A percentile compares a stretch with the other conserved stretches of the same genome.
phyloP scores from a whole-genome alignment of 2,329 filamentous ascomycete species.

The Aureobasidium sp. region DNA sequence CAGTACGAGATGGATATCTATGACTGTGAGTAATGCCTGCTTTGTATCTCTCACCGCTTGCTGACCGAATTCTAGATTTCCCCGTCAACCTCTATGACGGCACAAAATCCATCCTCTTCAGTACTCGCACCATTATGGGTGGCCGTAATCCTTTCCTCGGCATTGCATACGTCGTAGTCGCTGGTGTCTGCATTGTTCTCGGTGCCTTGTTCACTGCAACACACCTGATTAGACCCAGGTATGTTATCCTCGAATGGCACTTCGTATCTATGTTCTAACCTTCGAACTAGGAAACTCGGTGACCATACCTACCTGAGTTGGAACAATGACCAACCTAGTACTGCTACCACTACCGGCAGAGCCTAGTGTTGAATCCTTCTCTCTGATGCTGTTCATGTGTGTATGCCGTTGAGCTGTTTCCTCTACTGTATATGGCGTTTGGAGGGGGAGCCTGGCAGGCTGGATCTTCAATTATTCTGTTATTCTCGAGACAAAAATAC shows the following conservation, averaged over 20 bases:
- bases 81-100: conserved; percentile 69
- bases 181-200: conserved; percentile 83
- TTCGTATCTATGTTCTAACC: background rate
- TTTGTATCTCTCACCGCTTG: background rate
- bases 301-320: conserved; percentile 97
- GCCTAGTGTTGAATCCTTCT: conserved; percentile 14
- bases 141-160: conserved; percentile 93
- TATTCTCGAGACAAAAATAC: background rate
- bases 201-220: conserved; percentile 82
- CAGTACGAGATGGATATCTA: conserved; percentile 69
- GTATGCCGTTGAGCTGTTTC: conserved; percentile 1
- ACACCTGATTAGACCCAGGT: conserved; percentile 86
- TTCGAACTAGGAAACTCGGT: conserved; percentile 68
- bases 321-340: conserved; percentile 64
- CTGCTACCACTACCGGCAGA: conserved; percentile 44
- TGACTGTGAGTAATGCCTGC: conserved; percentile 54
- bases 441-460: background rate
- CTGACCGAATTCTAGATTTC: conserved; percentile 54
- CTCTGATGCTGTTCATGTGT: conserved; percentile 10
- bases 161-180: conserved; percentile 91
- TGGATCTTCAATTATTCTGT: background rate
- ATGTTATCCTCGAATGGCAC: conserved; percentile 25
- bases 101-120: conserved; percentile 82
- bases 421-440: conserved; percentile 1
- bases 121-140: conserved; percentile 85